Evolutionary conservation across 2,329 filamentous ascomycete genomes (phyloP), one percentile per base, ranked within the genome.

Genomic region (Aureobasidium sp.): DNA sequence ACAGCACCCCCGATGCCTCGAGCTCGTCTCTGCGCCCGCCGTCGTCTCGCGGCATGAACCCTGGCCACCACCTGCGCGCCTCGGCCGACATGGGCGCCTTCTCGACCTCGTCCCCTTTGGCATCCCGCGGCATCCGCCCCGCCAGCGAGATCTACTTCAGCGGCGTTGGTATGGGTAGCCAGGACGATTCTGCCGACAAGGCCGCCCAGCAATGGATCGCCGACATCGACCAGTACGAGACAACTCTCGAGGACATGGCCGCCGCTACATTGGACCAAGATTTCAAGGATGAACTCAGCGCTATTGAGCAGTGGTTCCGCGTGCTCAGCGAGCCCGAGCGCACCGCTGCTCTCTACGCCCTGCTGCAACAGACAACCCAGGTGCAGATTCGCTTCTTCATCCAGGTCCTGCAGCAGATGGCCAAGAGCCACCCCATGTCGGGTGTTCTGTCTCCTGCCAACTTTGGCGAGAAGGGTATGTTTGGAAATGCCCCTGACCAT

Each of bases 371-470:
- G 81, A 97, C 94, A 7, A 99, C 94, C 5, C 94, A 97, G 77
- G 93, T 99, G 64, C 94, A 99, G 78, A 96, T 97, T 72, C 87
- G 94, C 61, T 99, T 99, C 81, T 99, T 99, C 77, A 97, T 97
- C 68, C 93, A 97, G 77, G 91, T 99, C 50, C 81, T 99, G 68
- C 92, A 97, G 79, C 94, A 99, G 75, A 99, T 97, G 94, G 92
- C 92, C 66, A 96, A 97, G 79, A 96, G 87, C 70, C 92, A 97
- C 75, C 94, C 94, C 32, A 95, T 97, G 90, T 96, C 93, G 39
- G 90, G 93, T 59, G 88, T 99, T 41, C 77, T 99, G 58, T 97
- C 94, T 32, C 94, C 94, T 34, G 89, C 94, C 61, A 96, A 91
- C 72, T 97, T 97, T 75, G 82, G 82, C 58, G 94, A 97, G 73